These are phyloP conservation scores for Seiridium unicorne DNA, from an alignment of 2,329 filamentous ascomycete genomes.

Conservation along the genomic window DNA sequence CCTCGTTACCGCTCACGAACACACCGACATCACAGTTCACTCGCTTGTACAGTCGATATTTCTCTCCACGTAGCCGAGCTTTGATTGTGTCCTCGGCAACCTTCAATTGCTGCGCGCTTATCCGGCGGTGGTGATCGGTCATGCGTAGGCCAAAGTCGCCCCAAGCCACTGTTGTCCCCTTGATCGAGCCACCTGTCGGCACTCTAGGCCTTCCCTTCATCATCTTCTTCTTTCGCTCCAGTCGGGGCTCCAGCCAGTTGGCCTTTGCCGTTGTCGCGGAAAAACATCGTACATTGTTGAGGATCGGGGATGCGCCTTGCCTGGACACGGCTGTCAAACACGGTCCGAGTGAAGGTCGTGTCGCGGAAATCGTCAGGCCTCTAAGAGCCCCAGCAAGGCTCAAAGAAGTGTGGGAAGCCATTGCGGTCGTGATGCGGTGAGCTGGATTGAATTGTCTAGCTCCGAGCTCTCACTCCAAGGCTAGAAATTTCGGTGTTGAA, in stretches of 20 bases:
- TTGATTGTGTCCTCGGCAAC: conserved; percentile 94
- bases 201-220: conserved; percentile 89
- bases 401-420: conserved; percentile 44
- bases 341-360: conserved; percentile 33
- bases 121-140: conserved; percentile 87
- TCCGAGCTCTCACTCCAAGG: neutral
- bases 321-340: conserved; percentile 27
- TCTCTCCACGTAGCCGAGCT: conserved; percentile 81
- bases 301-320: conserved; percentile 21
- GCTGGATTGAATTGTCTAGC: neutral
- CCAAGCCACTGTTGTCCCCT: conserved; percentile 94
- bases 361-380: conserved; percentile 39
- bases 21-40: conserved; percentile 93
- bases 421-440: conserved; percentile 28
- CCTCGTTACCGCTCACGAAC: conserved; percentile 92
- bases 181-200: conserved; percentile 83
- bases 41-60: conserved; percentile 88
- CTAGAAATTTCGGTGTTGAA: conserved; percentile 12
- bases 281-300: conserved; percentile 62
- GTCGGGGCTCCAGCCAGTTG: conserved; percentile 81
- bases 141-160: conserved; percentile 94
- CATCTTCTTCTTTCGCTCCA: conserved; percentile 77
- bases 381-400: conserved; percentile 50
- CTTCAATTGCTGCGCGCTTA: conserved; percentile 83
- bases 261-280: conserved; percentile 62